Evolutionary conservation across 164 flowering plant species (phyloP).

Genomic region (Berberis vulgaris): DNA sequence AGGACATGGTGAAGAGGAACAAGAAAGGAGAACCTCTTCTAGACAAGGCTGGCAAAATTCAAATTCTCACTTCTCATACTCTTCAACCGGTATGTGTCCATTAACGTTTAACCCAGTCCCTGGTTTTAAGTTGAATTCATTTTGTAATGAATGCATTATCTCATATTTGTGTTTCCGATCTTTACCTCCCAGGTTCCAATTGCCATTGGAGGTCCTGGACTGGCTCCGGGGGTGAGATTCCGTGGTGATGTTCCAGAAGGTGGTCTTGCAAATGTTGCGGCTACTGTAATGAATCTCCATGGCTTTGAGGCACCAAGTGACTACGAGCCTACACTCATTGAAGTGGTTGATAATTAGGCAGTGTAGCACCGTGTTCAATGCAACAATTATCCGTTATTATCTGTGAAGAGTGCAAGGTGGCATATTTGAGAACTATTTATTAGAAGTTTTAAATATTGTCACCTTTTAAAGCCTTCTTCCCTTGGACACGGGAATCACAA

Average conservation of each 20-base stretch:
- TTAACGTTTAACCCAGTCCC: background rate
- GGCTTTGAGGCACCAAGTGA: slow-evolving; percentile 67
- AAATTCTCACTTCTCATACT: slow-evolving; percentile 62
- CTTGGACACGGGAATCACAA: too few species aligned
- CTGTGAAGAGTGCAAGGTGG: too few species aligned
- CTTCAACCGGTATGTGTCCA: background rate
- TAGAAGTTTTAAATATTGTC: too few species aligned
- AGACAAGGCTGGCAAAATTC: slow-evolving; percentile 63
- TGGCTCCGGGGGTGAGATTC: slow-evolving; percentile 58
- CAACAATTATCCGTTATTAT: too few species aligned
- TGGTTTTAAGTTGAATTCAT: background rate
- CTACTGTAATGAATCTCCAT: too few species aligned
- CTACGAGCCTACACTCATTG: slow-evolving; percentile 79
- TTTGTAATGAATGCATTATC: too few species aligned
- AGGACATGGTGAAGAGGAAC: slow-evolving; percentile 63
- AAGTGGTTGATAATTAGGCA: slow-evolving; percentile 40
- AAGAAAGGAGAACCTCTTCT: too few species aligned
- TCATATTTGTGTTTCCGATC: too few species aligned
- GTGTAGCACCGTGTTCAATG: too few species aligned
- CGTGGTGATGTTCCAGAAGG: slow-evolving; percentile 37
- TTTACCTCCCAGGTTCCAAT: slow-evolving; percentile 49
- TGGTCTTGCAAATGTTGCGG: too few species aligned
- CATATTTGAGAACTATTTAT: too few species aligned
- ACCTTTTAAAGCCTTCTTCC: too few species aligned
- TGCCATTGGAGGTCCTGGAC: slow-evolving; percentile 92